phyloP scores from a whole-genome alignment of 1,284 basidiomycete genomes.

The Cutaneotrichosporon sp. region DNA sequence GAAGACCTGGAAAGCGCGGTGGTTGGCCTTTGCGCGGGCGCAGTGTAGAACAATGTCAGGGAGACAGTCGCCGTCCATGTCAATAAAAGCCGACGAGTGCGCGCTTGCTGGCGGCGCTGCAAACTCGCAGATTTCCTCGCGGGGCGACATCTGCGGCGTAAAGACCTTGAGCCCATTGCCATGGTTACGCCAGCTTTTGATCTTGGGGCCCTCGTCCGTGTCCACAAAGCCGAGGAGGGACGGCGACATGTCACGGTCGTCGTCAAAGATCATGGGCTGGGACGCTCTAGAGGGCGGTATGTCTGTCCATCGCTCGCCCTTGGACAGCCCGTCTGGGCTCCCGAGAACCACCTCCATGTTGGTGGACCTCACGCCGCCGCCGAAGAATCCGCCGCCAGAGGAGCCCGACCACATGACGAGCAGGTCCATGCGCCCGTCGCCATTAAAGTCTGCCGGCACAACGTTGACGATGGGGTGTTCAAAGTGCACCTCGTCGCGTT shows the following conservation, averaged over 20 bases:
- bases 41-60: slow-evolving; percentile 87
- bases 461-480: slow-evolving; percentile 56
- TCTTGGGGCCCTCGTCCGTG: not conserved
- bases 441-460: slow-evolving; percentile 86
- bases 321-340: slow-evolving; percentile 58
- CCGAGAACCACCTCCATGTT: slow-evolving; percentile 63
- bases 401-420: slow-evolving; percentile 67
- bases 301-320: slow-evolving; percentile 19
- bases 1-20: slow-evolving; percentile 8
- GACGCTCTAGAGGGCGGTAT: slow-evolving; percentile 23
- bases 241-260: slow-evolving; percentile 79
- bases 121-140: slow-evolving; percentile 57
- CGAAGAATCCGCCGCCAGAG: slow-evolving; percentile 50
- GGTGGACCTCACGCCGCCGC: slow-evolving; percentile 42
- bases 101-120: slow-evolving; percentile 56
- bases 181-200: slow-evolving; percentile 18
- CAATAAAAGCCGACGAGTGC: slow-evolving; percentile 92
- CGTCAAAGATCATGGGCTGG: slow-evolving; percentile 82
- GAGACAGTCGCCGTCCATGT: slow-evolving; percentile 86
- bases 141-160: slow-evolving; percentile 2
- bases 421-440: slow-evolving; percentile 83
- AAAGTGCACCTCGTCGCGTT: slow-evolving; percentile 53
- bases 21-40: slow-evolving; percentile 42
- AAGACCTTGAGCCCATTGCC: slow-evolving; percentile 21
- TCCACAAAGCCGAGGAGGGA: slow-evolving; percentile 70